Evolutionary conservation across 192 early-diverging fungal species (phyloP), one percentile per base, ranked within the genome.

Genomic region (Coemansia sp.): DNA sequence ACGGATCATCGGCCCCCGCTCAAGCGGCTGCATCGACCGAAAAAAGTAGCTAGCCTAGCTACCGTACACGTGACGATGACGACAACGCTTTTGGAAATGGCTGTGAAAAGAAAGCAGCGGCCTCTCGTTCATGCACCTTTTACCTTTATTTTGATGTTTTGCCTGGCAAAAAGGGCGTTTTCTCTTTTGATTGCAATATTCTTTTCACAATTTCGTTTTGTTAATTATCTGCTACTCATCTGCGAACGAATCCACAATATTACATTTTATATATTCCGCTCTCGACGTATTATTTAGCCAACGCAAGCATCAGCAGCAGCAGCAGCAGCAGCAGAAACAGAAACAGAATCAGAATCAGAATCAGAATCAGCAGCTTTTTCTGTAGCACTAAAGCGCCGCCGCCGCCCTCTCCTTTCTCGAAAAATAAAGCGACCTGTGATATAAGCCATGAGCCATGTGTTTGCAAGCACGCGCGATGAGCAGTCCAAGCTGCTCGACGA

Each of bases 401-500:
- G 25, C 22, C n/a, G 13, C 0, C 11, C 27, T 29, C 1, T 29
- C 2, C 13, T n/a, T 14, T 20, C 22, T 25, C 49, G n/a, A 51
- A 8, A 25, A 10, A 2, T 22, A 24, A 10, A 6, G 23, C 19
- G 24, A 29, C 1, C n/a, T 19, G 8, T 14, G 16, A 18, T 29
- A 29, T 53, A n/a, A 53, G 3, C 9, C 24, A 71, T 81, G 78
- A 75, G 69, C 67, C 58, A 69, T 52, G 67, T 69, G 45, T 75
- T 72, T 68, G 16, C 67, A 14, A 64, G 66, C 59, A 65, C 70
- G 39, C 69, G 67, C 53, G 91, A 92, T 62, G 91, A 97, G 82
- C 95, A 99, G 83, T 71, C 83, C 48, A 93, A 91, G 75, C 81
- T 96, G 50, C 84, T 99, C 16, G 92, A 97, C 61, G 97, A 99